A percentile compares a stretch with the other conserved stretches of the same genome.
These are phyloP conservation scores for Nepenthes mirabilis DNA, from an alignment of 148 eudicot species.

Conservation along the genomic window DNA sequence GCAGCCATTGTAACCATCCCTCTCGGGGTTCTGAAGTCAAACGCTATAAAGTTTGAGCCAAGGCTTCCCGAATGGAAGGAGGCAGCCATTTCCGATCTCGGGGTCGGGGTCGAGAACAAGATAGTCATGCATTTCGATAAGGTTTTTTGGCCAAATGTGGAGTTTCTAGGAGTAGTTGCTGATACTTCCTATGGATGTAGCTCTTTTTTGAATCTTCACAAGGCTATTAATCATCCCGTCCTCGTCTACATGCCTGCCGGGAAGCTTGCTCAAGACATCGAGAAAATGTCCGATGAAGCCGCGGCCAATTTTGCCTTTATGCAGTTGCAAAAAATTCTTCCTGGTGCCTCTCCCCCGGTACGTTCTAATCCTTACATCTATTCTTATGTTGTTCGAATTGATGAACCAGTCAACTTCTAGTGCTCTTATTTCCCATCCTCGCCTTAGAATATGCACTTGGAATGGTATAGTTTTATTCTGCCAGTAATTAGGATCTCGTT, in stretches of 20 bases:
- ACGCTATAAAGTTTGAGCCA: constrained; percentile 58
- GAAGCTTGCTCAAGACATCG: constrained; percentile 72
- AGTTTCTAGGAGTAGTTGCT: constrained; percentile 88
- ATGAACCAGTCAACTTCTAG: too few species aligned
- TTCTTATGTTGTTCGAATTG: too few species aligned
- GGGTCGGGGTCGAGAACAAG: constrained; percentile 87
- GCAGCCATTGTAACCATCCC: constrained; percentile 27
- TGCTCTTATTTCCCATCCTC: too few species aligned
- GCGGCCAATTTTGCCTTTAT: constrained; percentile 80
- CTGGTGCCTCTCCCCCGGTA: constrained; percentile 68
- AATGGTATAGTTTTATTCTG: too few species aligned
- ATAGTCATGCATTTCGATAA: constrained; percentile 69
- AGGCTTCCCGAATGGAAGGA: constrained; percentile 83
- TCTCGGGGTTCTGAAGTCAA: constrained; percentile 60
- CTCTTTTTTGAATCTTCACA: constrained; percentile 87
- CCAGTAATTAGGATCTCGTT: too few species aligned
- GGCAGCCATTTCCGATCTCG: constrained; percentile 65
- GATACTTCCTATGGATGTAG: constrained; percentile 75
- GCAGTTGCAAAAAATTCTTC: constrained; percentile 67
- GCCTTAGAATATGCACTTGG: too few species aligned
- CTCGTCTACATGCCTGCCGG: constrained; percentile 97
- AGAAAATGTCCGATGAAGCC: constrained; percentile 81
- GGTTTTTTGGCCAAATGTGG: constrained; percentile 93
- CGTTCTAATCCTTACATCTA: neutral
- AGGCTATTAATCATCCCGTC: constrained; percentile 75